These are phyloP conservation scores for Trichoderma aggressivum DNA, from an alignment of 2,329 filamentous ascomycete species.

Conservation along the genomic window DNA sequence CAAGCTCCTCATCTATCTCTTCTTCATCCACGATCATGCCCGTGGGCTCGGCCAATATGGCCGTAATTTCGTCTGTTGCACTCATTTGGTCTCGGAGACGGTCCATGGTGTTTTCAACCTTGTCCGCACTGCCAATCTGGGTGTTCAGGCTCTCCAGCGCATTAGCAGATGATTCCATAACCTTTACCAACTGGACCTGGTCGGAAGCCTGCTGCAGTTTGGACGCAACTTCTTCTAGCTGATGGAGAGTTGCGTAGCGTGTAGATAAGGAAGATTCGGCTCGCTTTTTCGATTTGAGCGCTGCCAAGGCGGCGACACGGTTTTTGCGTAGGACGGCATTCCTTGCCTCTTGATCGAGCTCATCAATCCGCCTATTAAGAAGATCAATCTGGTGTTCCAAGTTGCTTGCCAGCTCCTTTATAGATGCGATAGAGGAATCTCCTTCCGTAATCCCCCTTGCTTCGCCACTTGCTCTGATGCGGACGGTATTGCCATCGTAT, in stretches of 20 bases:
- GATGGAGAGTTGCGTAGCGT: slow-evolving; percentile 68
- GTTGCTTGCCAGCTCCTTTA: slow-evolving; percentile 74
- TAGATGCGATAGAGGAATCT: slow-evolving; percentile 76
- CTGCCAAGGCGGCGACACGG: slow-evolving; percentile 68
- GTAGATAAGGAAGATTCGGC: slow-evolving; percentile 70
- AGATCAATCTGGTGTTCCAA: slow-evolving; percentile 69
- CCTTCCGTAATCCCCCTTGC: slow-evolving; percentile 62
- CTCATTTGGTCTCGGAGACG: slow-evolving; percentile 74
- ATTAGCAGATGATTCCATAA: slow-evolving; percentile 74
- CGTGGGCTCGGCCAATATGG: slow-evolving; percentile 65
- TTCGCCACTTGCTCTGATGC: slow-evolving; percentile 60
- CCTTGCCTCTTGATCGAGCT: slow-evolving; percentile 63
- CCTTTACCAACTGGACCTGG: slow-evolving; percentile 76
- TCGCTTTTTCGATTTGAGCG: slow-evolving; percentile 78
- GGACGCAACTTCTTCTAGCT: slow-evolving; percentile 79
- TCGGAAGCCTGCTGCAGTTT: slow-evolving; percentile 83
- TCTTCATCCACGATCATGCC: slow-evolving; percentile 64
- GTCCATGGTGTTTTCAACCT: slow-evolving; percentile 73
- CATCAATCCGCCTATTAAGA: slow-evolving; percentile 63
- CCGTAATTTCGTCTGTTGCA: slow-evolving; percentile 76
- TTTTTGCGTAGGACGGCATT: slow-evolving; percentile 71
- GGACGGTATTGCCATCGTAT: slow-evolving; percentile 67
- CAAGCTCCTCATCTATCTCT: slow-evolving; percentile 86
- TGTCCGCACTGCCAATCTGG: slow-evolving; percentile 71
- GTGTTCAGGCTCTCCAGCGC: slow-evolving; percentile 72